Percentiles rank a stretch among this genome's conserved stretches.
phyloP scores from a whole-genome alignment of 495 filamentous ascomycete genomes.

The Podospora fimiseda region DNA sequence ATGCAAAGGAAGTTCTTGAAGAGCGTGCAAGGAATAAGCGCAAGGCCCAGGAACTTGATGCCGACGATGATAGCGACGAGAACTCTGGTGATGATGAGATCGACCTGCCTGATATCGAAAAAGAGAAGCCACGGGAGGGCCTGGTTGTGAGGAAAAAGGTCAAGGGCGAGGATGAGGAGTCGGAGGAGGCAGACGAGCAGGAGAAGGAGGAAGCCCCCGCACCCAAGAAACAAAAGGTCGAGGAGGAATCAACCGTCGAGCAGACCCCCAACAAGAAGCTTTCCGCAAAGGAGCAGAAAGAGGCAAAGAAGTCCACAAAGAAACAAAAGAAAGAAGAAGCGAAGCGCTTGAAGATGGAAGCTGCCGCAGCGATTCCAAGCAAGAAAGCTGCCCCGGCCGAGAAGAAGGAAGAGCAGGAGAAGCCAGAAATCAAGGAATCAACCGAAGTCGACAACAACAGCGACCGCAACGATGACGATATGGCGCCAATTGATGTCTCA shows the following conservation, averaged over 20 bases:
- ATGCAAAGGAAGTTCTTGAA: constrained; percentile 78
- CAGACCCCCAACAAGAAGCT: constrained; percentile 19
- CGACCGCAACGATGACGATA: constrained; percentile 14
- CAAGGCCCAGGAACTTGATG: constrained; percentile 33
- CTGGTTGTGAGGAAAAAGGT: constrained; percentile 40
- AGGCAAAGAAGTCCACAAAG: constrained; percentile 25
- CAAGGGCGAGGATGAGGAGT: constrained; percentile 44
- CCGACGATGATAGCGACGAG: constrained; percentile 21
- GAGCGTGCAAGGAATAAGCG: constrained; percentile 70
- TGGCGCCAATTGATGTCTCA: constrained; percentile 42
- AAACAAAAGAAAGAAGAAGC: constrained; percentile 20
- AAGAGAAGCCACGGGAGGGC: constrained; percentile 50
- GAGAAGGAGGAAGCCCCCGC: constrained; percentile 13
- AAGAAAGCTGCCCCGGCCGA: constrained; percentile 2
- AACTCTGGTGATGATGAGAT: constrained; percentile 33
- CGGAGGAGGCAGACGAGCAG: constrained; percentile 19
- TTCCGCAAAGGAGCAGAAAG: constrained; percentile 30
- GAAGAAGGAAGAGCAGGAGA: constrained; percentile 1
- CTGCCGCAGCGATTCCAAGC: constrained; percentile 5
- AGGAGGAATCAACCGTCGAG: constrained; percentile 22
- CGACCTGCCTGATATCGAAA: constrained; percentile 39
- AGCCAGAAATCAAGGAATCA: constrained; percentile 11
- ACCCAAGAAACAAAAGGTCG: constrained; percentile 43
- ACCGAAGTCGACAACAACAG: constrained; percentile 16
- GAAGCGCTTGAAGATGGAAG: constrained; percentile 16